Percentiles rank a stretch among this genome's conserved stretches.
phyloP scores from a whole-genome alignment of 495 filamentous ascomycete genomes.

The Daldinia caldariorum region DNA sequence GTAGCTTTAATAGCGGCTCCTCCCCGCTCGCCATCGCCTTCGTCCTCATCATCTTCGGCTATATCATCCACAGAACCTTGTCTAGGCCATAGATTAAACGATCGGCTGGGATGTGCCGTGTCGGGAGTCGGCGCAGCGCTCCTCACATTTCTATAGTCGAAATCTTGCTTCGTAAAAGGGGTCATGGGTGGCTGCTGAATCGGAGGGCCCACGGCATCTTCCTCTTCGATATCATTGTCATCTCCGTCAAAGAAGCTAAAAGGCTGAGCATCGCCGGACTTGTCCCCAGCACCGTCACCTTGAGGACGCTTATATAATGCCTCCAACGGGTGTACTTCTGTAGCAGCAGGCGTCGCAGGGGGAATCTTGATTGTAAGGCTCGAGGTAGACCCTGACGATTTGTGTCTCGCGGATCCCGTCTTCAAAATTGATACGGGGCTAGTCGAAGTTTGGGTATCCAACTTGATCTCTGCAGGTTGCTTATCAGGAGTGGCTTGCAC shows the following conservation, averaged over 20 bases:
- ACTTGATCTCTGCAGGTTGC: constrained; percentile 20
- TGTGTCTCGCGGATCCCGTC: constrained; percentile 45
- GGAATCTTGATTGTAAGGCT: constrained; percentile 63
- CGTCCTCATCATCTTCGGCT: constrained; percentile 52
- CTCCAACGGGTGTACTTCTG: constrained; percentile 84
- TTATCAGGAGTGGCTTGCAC: constrained; percentile 12
- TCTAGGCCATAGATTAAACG: constrained; percentile 61
- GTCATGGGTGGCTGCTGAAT: constrained; percentile 71
- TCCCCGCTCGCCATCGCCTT: constrained; percentile 44
- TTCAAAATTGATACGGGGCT: constrained; percentile 34
- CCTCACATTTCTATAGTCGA: constrained; percentile 74
- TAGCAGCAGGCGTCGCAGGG: constrained; percentile 49
- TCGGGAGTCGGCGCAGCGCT: constrained; percentile 96
- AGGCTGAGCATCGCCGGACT: constrained; percentile 39
- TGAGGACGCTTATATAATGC: constrained; percentile 83
- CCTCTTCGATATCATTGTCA: constrained; percentile 57
- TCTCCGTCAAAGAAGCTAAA: constrained; percentile 63
- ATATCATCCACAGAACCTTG: constrained; percentile 49
- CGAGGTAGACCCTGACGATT: constrained; percentile 55
- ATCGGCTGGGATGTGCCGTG: constrained; percentile 76
- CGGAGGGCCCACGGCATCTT: constrained; percentile 29
- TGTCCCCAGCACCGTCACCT: constrained; percentile 44
- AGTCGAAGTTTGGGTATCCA: constrained; percentile 38
- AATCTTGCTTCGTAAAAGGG: constrained; percentile 80
- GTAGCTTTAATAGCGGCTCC: constrained; percentile 48